These are phyloP conservation scores for Colletotrichum eleusines DNA, from an alignment of 2,329 filamentous ascomycete species.

Conservation along the genomic window DNA sequence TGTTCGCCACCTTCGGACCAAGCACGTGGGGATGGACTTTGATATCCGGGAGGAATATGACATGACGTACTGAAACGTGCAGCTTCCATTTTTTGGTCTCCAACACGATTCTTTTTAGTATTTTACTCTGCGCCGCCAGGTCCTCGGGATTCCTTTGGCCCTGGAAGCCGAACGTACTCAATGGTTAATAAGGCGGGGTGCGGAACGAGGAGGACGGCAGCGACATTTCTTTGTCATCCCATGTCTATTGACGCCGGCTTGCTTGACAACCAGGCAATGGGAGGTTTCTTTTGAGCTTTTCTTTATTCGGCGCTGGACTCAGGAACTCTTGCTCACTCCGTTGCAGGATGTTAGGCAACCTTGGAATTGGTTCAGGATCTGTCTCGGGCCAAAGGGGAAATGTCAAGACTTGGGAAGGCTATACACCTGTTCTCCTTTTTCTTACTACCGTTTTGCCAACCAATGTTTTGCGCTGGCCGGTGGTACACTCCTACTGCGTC, in stretches of 20 bases:
- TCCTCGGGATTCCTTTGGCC: background rate
- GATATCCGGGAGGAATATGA: slow-evolving; percentile 35
- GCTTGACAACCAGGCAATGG: background rate
- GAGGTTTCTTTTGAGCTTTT: too few species aligned
- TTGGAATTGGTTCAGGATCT: background rate
- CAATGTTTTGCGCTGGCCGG: background rate
- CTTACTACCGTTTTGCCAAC: background rate
- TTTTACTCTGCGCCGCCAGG: background rate
- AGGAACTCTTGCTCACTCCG: too few species aligned
- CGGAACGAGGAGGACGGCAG: background rate
- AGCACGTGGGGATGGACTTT: slow-evolving; percentile 42
- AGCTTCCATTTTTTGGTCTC: background rate
- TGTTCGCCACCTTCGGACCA: slow-evolving; percentile 45
- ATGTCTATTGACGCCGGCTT: background rate
- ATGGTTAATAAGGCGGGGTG: background rate
- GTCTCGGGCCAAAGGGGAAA: background rate
- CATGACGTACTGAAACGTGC: slow-evolving; percentile 20
- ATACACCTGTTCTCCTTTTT: background rate
- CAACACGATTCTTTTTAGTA: background rate
- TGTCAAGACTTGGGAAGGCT: slow-evolving; percentile 1
- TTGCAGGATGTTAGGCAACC: background rate
- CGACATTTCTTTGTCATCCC: background rate
- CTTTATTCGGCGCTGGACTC: too few species aligned
- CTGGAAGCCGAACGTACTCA: background rate
- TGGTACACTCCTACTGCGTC: background rate